Percentiles rank a stretch among this genome's conserved stretches.
These are phyloP conservation scores for Fremontodendron californicum DNA, from an alignment of 345 rosid species.

Conservation along the genomic window DNA sequence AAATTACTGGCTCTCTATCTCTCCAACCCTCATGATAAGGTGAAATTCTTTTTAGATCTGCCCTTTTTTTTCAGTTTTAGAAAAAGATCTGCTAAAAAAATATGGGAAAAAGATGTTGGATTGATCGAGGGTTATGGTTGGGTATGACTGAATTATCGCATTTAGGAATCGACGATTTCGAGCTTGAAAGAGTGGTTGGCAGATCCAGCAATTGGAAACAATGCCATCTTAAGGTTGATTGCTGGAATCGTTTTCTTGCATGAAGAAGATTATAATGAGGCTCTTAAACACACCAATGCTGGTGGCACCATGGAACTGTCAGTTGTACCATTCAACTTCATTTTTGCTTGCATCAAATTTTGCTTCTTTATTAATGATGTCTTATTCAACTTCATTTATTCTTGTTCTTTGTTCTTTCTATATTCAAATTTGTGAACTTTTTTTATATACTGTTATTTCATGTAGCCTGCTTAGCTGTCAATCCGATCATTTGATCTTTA, in stretches of 20 bases:
- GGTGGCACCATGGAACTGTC: constrained; percentile 94
- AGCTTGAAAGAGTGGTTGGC: too few relatives aligned
- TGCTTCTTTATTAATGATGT: not conserved
- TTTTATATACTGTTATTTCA: not conserved
- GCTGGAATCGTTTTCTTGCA: too few relatives aligned
- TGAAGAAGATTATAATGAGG: too few relatives aligned
- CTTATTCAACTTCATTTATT: not conserved
- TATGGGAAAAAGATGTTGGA: not conserved
- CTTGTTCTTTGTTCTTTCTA: not conserved
- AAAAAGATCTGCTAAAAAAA: not conserved
- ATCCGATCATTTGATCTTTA: not conserved
- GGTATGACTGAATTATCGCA: not conserved
- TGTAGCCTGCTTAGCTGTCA: not conserved
- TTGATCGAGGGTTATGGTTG: not conserved
- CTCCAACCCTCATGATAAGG: constrained; percentile 68
- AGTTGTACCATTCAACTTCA: constrained; percentile 27
- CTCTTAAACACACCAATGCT: too few relatives aligned
- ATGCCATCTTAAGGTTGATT: too few relatives aligned
- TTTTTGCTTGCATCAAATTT: not conserved
- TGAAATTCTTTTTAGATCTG: constrained; percentile 15
- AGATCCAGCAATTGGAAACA: too few relatives aligned
- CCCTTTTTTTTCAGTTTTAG: not conserved
- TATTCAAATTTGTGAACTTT: not conserved
- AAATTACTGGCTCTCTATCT: constrained; percentile 78
- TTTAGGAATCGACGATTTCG: too few relatives aligned